A percentile compares a stretch with the other conserved stretches of the same genome.
Evolutionary conservation across 257 asterid genomes (phyloP).

Genomic region (Nicotiana undulata): DNA sequence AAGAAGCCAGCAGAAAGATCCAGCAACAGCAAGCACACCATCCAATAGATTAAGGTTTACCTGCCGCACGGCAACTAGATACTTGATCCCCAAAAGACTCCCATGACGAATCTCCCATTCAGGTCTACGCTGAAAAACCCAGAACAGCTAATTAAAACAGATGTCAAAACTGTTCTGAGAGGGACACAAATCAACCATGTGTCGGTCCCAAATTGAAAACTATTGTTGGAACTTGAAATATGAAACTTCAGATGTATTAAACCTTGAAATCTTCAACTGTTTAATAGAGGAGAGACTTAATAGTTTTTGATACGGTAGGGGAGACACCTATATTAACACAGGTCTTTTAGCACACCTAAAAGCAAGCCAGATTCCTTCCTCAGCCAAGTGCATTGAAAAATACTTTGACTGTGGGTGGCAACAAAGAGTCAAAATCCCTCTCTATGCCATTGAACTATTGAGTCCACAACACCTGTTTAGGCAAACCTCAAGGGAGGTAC

Average conservation of each 20-base stretch:
- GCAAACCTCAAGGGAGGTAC: not conserved
- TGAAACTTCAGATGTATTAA: not conserved
- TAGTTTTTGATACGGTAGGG: not conserved
- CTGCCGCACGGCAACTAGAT: conserved; percentile 98
- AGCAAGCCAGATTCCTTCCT: not conserved
- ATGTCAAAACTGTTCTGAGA: conserved; percentile 1
- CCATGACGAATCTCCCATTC: conserved; percentile 99
- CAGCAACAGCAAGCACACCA: not conserved
- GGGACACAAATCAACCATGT: not conserved
- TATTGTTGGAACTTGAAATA: not conserved
- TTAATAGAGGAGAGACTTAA: not conserved
- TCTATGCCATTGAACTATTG: not conserved
- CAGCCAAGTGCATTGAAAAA: not conserved
- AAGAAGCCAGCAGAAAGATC: not conserved
- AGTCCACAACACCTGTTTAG: not conserved
- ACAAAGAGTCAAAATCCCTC: not conserved
- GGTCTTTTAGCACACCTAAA: not conserved
- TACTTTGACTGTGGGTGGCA: not conserved
- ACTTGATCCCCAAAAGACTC: conserved; percentile 94
- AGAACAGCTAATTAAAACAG: conserved; percentile 44
- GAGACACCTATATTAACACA: not conserved
- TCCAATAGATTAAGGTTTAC: conserved; percentile 24
- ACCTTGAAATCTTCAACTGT: not conserved
- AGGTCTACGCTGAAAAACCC: conserved; percentile 90
- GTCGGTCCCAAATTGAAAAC: not conserved